These are phyloP conservation scores for Sarcodon aspratus DNA, from an alignment of 768 basidiomycete genomes.

Conservation along the genomic window DNA sequence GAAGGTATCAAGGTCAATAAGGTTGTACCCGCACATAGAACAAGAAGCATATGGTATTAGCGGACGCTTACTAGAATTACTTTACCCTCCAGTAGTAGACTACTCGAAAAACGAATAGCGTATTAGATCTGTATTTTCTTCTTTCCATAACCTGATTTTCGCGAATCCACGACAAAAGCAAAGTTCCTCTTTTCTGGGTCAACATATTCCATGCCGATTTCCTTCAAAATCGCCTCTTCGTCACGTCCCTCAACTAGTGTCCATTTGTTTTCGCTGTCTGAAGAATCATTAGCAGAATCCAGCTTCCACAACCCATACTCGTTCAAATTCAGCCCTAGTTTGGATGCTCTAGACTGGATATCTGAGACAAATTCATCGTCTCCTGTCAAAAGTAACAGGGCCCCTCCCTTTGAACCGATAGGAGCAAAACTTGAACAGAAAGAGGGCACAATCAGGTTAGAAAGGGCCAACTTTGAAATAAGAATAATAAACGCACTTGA, in stretches of 20 bases:
- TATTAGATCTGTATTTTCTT: background rate
- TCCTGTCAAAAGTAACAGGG: background rate
- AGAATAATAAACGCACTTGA: background rate
- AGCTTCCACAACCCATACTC: background rate
- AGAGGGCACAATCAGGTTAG: background rate
- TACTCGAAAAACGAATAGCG: background rate
- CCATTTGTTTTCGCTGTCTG: constrained; percentile 4
- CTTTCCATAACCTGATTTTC: background rate
- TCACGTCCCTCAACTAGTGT: constrained; percentile 7
- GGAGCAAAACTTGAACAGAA: background rate
- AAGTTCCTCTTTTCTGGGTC: constrained; percentile 8
- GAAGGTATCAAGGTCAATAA: constrained; percentile 41
- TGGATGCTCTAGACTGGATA: background rate
- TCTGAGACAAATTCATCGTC: background rate
- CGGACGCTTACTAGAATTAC: background rate
- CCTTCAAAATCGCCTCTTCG: constrained; percentile 7
- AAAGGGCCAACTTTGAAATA: background rate
- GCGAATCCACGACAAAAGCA: constrained; percentile 1
- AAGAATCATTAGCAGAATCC: background rate
- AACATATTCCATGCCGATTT: constrained; percentile 6
- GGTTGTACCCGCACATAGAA: constrained; percentile 65
- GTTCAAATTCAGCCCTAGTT: background rate
- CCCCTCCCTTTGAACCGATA: background rate
- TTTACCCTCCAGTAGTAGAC: background rate
- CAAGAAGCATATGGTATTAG: constrained; percentile 82